Conservation (phyloP, 768 basidiomycete genomes). For the Cystofilobasidium macerans region DNA sequence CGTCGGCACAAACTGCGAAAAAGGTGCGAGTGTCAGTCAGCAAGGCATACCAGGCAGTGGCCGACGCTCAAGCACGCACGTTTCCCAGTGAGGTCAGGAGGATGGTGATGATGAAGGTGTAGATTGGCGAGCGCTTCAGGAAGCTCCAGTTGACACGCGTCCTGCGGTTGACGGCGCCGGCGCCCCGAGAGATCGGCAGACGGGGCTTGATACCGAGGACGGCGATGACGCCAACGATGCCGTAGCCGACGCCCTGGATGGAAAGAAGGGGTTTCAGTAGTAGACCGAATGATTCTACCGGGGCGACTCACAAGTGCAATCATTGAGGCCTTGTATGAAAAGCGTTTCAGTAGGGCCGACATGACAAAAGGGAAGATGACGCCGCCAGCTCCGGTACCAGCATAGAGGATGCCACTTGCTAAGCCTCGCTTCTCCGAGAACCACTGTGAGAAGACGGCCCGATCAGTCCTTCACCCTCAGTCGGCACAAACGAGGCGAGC, state of each 20-base stretch:
- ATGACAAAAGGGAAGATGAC: constrained; percentile 35
- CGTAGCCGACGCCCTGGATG: constrained; percentile 29
- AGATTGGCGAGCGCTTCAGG: constrained; percentile 23
- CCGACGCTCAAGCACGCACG: too few relatives aligned
- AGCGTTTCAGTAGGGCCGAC: constrained; percentile 28
- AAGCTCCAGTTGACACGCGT: not conserved
- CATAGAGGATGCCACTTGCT: too few relatives aligned
- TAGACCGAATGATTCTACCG: not conserved
- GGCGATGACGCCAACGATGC: constrained; percentile 24
- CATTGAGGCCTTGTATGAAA: constrained; percentile 35
- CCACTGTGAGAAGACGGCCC: not conserved
- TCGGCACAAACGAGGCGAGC: too few relatives aligned
- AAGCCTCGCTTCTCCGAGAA: not conserved
- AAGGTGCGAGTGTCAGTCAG: not conserved
- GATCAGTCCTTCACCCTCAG: too few relatives aligned
- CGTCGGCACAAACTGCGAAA: constrained; percentile 32
- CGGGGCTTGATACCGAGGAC: constrained; percentile 31
- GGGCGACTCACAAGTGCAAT: constrained; percentile 25
- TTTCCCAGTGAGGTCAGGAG: constrained; percentile 32
- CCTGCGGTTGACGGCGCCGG: not conserved
- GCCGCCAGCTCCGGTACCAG: too few relatives aligned
- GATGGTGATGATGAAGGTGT: constrained; percentile 29
- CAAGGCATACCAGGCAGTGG: too few relatives aligned
- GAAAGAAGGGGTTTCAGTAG: not conserved
- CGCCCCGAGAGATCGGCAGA: constrained; percentile 26